Evolutionary conservation across 148 eudicot species (phyloP).

Genomic region (Polygonum aviculare): DNA sequence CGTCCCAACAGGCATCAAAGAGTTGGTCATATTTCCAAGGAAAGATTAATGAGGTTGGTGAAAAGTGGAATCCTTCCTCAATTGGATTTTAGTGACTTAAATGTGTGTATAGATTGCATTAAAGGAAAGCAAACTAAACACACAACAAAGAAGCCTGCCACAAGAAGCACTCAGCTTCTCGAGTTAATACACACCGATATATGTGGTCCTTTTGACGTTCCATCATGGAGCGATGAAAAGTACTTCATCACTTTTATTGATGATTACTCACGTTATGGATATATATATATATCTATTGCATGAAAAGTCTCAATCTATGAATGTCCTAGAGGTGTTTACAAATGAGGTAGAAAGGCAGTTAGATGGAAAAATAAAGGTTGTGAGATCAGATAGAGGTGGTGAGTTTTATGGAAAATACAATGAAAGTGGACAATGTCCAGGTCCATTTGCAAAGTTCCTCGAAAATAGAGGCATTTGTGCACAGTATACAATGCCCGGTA

Average conservation of each 20-base stretch:
- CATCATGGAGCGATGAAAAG: slow-evolving; percentile 7
- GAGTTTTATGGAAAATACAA: no score
- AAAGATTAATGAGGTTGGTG: slow-evolving; percentile 10
- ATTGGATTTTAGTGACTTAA: no score
- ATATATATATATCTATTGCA: neutral
- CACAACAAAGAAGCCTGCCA: neutral
- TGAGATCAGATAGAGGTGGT: no score
- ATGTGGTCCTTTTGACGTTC: slow-evolving; percentile 16
- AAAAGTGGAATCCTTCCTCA: no score
- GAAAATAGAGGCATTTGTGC: slow-evolving; percentile 8
- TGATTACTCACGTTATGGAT: slow-evolving; percentile 6
- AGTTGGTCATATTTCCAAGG: slow-evolving; percentile 8
- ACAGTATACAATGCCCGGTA: neutral
- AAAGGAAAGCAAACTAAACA: no score
- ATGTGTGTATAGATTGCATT: no score
- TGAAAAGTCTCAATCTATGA: neutral
- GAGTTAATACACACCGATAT: slow-evolving; percentile 14
- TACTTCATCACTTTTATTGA: slow-evolving; percentile 18
- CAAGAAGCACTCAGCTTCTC: slow-evolving; percentile 12
- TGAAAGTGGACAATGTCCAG: no score
- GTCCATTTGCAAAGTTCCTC: neutral
- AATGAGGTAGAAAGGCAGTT: no score
- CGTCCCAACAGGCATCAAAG: no score
- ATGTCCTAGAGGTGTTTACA: neutral
- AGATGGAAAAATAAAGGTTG: no score